Evolutionary conservation across 2,329 filamentous ascomycete genomes (phyloP), one percentile per base, ranked within the genome.

Genomic region (Plenodomus tracheiphilus): DNA sequence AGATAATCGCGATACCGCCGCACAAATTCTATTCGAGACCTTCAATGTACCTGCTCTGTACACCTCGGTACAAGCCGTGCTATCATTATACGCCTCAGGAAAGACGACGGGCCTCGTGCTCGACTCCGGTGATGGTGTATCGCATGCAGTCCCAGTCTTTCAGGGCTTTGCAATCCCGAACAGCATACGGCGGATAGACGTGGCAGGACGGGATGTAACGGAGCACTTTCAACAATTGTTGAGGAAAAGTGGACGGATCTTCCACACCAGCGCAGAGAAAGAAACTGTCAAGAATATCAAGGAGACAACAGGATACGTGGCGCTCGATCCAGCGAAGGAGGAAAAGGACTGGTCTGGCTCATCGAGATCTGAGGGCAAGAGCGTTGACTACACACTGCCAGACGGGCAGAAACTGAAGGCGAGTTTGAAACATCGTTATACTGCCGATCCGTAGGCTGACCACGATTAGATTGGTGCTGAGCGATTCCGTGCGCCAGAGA

Each of bases 211-310:
- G 64, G 94, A 99, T 73, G 91, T 99, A 17, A 99, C 94, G 39
- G 94, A 99, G 74, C 86, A 99, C 70, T 79, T 99, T 76, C 94
- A 99, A 75, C 86, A 88, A 51, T 77, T 97, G 62, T 79, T 99
- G 61, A 84, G 94, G 66, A 97, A 97, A 80, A 89, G 86, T 62
- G 94, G 94, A 41, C 91, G 94, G 70, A 85, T 97, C 16, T 96
- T 99, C 73, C 93, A 97, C 75, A 99, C 94, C 16, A 97, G 91
- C 70, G 94, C 94, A 11, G 94, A 99, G 80, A 99, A 99, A 78
- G 94, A 99, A 76, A 91, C 97, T n/a, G 94, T 99, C 49, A 85
- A 93, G 59, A 82, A 91, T 74, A 97, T 99, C 77, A 99, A 99
- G 78, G 94, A 99, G 80, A 89, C 89, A 68, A 87, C 91, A 40